Base-by-base conservation (phyloP, 2,329 filamentous ascomycete genomes). In the Pezicula rhizophila region DNA sequence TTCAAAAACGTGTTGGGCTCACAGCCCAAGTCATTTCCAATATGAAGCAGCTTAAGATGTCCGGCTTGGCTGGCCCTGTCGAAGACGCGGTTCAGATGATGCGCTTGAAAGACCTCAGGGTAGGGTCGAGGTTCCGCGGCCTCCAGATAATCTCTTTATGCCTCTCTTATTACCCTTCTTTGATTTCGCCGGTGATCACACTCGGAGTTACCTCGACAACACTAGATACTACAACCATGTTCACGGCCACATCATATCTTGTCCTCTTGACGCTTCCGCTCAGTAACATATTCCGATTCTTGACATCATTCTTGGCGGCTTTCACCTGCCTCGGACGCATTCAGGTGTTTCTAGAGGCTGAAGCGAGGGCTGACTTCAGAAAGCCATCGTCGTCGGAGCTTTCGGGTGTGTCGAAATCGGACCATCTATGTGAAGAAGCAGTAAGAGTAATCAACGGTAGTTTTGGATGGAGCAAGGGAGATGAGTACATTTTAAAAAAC, bases 11-110 rank as follows among this genome's bases (percentile, higher is more conserved):
- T 8, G 37, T 39, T 17, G 15, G 37, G 8, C 8, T 39, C 8
- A 39, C 37, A 17, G 37, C 28, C 12, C 15, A 59, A n/a, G 68
- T 70, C 18, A 61, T 72, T 25, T 49, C 57, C 1, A 61, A 60
- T 43, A 70, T 72, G 62, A 72, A 70, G 51, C 54, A 60, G 34
- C 54, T 72, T 17, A 70, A 68, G 47, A 67, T 72, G 39, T 63
- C 64, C 1, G 69, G 68, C 1, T 57, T 73, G 8, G 49, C 65
- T 4, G 55, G 42, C 11, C 51, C 61, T 5, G 51, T 70, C 2
- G 57, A 59, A 18, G 48, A 54, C 2, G 51, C 62, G 2, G 58
- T 72, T 4, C 66, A 71, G 46, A 51, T 47, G 1, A 49, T 70
- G 20, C 64, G 70, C 6, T 46, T 64, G 2, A 52, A 63, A 3